A percentile compares a stretch with the other conserved stretches of the same genome.
phyloP scores from a whole-genome alignment of 345 rosid genomes.

The Durio zibethinus region DNA sequence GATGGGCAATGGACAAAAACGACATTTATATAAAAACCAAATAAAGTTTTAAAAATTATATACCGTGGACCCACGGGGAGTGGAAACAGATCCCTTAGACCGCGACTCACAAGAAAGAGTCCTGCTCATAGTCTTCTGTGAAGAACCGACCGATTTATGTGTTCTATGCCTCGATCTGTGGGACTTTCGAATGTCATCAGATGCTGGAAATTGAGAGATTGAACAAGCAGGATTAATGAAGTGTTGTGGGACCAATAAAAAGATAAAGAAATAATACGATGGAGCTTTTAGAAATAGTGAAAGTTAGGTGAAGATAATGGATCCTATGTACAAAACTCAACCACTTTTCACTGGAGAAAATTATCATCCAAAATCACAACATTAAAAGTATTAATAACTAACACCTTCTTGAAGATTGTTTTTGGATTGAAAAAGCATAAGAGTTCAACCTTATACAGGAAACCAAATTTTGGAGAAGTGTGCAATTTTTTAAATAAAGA shows the following conservation, averaged over 20 bases:
- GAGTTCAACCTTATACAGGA: neutral
- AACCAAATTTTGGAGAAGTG: neutral
- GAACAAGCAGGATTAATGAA: constrained; percentile 26
- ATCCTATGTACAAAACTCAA: constrained; percentile 59
- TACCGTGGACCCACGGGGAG: constrained; percentile 60
- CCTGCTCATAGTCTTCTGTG: constrained; percentile 66
- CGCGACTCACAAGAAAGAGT: constrained; percentile 83
- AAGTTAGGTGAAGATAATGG: constrained; percentile 53
- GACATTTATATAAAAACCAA: neutral
- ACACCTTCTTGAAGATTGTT: neutral
- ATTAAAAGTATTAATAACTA: neutral
- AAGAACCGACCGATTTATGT: constrained; percentile 66
- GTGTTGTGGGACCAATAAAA: constrained; percentile 40
- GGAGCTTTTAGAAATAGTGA: constrained; percentile 44
- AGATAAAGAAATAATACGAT: constrained; percentile 35
- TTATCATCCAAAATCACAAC: constrained; percentile 6
- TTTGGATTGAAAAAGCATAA: neutral
- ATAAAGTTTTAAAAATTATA: neutral
- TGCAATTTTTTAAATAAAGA: neutral
- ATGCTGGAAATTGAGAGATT: constrained; percentile 45
- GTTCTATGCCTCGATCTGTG: constrained; percentile 73
- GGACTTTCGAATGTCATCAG: constrained; percentile 78
- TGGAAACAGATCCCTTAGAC: constrained; percentile 57
- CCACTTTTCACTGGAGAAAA: constrained; percentile 20
- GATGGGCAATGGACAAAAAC: neutral